Conservation (phyloP, 805 yeast genomes). For the Nakazawaea ambrosiae region DNA sequence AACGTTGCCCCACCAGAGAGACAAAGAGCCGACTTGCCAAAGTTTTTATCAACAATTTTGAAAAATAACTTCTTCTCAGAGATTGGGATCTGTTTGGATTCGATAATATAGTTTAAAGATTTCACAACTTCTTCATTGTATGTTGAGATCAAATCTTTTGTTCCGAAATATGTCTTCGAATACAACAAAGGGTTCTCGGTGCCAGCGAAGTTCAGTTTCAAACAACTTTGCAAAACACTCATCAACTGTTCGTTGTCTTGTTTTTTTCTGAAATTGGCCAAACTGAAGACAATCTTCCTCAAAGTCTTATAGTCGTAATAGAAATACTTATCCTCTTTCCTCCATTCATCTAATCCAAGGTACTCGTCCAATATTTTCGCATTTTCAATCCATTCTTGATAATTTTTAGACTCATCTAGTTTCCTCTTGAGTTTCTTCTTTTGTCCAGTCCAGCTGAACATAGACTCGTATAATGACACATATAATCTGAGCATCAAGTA, state of each 20-base stretch:
- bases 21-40: conserved; percentile 67
- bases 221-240: conserved; percentile 54
- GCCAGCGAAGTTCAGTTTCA: conserved; percentile 73
- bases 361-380: conserved; percentile 52
- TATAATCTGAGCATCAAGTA: conserved; percentile 50
- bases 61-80: conserved; percentile 45
- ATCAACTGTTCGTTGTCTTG: conserved; percentile 37
- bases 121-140: conserved; percentile 47
- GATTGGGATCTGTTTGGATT: conserved; percentile 28
- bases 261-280: conserved; percentile 28
- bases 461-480: conserved; percentile 56
- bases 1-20: conserved; percentile 78
- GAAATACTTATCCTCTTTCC: conserved; percentile 48
- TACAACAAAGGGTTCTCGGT: conserved; percentile 65
- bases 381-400: conserved; percentile 55
- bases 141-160: conserved; percentile 50
- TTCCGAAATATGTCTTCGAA: conserved; percentile 71
- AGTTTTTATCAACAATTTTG: conserved; percentile 50
- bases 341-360: conserved; percentile 61
- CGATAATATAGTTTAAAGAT: conserved; percentile 37
- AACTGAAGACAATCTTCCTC: conserved; percentile 35
- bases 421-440: conserved; percentile 40
- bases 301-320: conserved; percentile 65
- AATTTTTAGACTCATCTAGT: conserved; percentile 42
- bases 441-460: conserved; percentile 55